Conservation (phyloP, 1,139 yeast species). For the Pichia sorboxylosa region DNA sequence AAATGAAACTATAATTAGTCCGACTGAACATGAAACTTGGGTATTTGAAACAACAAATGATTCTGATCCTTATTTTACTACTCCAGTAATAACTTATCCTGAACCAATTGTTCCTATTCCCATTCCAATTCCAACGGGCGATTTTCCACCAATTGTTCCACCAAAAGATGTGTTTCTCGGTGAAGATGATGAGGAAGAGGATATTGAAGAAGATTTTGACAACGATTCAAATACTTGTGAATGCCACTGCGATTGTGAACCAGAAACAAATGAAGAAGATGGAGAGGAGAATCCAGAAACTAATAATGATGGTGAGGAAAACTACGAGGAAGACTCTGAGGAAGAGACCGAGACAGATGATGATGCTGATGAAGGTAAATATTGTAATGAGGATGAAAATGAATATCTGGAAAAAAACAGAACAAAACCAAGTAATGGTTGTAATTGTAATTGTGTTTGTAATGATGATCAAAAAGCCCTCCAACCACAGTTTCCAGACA, state of each 20-base stretch:
- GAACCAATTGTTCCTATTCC: conserved; percentile 1
- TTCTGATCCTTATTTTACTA: too few relatives aligned
- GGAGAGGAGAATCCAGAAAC: conserved; percentile 1
- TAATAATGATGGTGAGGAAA: neutral
- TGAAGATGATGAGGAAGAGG: conserved; percentile 1
- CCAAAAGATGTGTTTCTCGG: conserved; percentile 1
- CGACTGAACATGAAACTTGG: neutral
- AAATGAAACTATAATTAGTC: too few relatives aligned
- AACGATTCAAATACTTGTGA: neutral
- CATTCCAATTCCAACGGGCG: conserved; percentile 1
- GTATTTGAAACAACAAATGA: neutral
- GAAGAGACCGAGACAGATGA: neutral
- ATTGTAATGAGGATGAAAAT: too few relatives aligned
- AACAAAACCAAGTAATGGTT: too few relatives aligned
- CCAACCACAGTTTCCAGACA: too few relatives aligned
- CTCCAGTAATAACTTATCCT: too few relatives aligned
- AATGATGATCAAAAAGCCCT: too few relatives aligned
- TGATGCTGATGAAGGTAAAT: conserved; percentile 1
- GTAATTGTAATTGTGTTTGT: neutral
- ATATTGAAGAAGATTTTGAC: conserved; percentile 1
- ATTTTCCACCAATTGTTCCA: neutral
- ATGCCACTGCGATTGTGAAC: neutral
- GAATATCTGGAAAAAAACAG: too few relatives aligned
- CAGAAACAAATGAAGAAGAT: neutral
- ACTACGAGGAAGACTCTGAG: neutral